Base-by-base conservation (phyloP, 164 flowering plant genomes). In the Annona squamosa region DNA sequence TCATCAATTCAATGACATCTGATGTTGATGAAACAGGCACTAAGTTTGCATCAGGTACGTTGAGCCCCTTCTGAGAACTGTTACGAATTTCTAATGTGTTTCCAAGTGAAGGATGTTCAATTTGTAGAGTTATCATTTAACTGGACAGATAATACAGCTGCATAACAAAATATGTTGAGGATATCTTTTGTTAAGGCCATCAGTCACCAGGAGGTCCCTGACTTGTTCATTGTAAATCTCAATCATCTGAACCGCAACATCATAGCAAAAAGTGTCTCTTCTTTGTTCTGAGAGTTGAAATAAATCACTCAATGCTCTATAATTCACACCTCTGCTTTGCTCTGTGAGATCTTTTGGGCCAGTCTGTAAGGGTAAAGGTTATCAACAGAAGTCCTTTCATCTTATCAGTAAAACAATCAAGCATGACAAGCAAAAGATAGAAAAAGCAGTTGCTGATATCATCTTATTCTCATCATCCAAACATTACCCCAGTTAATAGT, bases 171-270 rank as follows among this genome's bases (percentile, higher is more conserved):
- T 65, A 26, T 26, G 10, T 16, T 75, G 88, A 95, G 99, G 99
- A 95, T 96, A 96, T 93, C 95, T 90, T 84, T 81, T 96, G 82
- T 82, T 92, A 5, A 86, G 79, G 69, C 97, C 75, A 81, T 92
- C 99, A 42, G 87, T 78, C 47, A 85, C 88, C 46, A 96, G 94
- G 61, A 96, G 99, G 80, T 96, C 99, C 69, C 99, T 84, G 64
- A 96, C 98, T 96, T 93, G 99, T 79, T 96, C 99, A 75, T 96
- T 96, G 71, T 96, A 96, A 68, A 96, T 93, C 81, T 96, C 99
- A 69, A 96, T 90, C 99, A 96, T 96, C 78, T 96, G 99, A 70
- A 93, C 98, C 67, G 92, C 85, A 74, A 96, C 88, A 74, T 91
- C 91, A 75, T 96, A 96, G 63, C 72, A 85, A 77, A 89, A 90